These are phyloP conservation scores for Adiantum capillusveneris DNA, from an alignment of 75 land plant species.

Conservation along the genomic window DNA sequence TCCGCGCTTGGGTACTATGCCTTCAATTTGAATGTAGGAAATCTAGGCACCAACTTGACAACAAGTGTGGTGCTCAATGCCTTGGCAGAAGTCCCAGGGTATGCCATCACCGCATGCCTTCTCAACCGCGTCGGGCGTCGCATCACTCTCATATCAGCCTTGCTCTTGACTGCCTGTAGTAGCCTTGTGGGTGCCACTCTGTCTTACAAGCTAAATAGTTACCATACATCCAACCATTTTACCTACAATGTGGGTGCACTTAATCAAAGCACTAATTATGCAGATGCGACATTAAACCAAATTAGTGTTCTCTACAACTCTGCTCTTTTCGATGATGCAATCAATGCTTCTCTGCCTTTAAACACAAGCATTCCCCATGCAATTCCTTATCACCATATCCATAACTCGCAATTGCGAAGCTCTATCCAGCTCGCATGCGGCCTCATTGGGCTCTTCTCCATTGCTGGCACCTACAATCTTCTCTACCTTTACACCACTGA, in stretches of 20 bases:
- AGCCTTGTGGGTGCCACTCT: slow-evolving; percentile 43
- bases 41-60: slow-evolving; percentile 67
- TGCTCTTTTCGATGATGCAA: no score
- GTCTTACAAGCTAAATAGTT: slow-evolving; percentile 9
- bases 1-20: slow-evolving; percentile 69
- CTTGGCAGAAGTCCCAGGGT: slow-evolving; percentile 69
- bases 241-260: no score
- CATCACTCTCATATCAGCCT: slow-evolving; percentile 42
- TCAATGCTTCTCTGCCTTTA: no score
- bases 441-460: slow-evolving; percentile 71
- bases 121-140: slow-evolving; percentile 53
- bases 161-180: slow-evolving; percentile 52
- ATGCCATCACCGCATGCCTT: slow-evolving; percentile 50
- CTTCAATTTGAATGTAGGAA: slow-evolving; percentile 77
- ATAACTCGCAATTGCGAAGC: no score
- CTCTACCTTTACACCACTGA: slow-evolving; percentile 76
- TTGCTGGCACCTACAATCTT: slow-evolving; percentile 84
- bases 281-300: no score
- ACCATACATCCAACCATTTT: no score
- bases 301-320: no score
- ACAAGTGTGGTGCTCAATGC: slow-evolving; percentile 62
- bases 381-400: no score
- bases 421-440: slow-evolving; percentile 45
- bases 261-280: no score
- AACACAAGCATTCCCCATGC: no score